Evolutionary conservation across 768 basidiomycete species (phyloP).

Genomic region (Macrocybe gigantea): DNA sequence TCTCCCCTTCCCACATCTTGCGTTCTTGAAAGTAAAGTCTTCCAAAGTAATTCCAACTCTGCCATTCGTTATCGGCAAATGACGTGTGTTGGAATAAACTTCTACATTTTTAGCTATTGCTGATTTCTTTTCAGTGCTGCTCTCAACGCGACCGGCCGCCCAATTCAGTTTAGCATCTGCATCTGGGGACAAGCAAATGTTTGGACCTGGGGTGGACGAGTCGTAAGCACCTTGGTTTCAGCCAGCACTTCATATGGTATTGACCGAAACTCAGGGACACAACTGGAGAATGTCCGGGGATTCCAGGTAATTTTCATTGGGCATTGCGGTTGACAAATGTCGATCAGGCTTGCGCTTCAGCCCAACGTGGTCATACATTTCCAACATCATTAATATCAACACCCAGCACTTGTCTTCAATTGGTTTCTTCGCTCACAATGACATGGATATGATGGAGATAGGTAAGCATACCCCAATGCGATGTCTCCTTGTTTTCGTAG

Average conservation of each 20-base stretch:
- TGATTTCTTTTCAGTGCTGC: constrained; percentile 28
- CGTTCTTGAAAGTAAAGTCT: background rate
- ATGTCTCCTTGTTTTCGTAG: background rate
- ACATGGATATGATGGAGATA: constrained; percentile 57
- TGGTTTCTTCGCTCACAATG: constrained; percentile 46
- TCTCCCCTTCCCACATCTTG: background rate
- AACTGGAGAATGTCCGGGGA: constrained; percentile 51
- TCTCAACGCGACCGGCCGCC: constrained; percentile 34
- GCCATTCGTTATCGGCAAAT: constrained; percentile 51
- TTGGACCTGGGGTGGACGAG: constrained; percentile 54
- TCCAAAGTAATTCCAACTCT: constrained; percentile 46
- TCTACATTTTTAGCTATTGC: background rate
- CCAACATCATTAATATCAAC: constrained; percentile 37
- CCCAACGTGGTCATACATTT: constrained; percentile 45
- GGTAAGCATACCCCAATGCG: constrained; percentile 13
- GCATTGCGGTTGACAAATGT: background rate
- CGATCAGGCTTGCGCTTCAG: constrained; percentile 11
- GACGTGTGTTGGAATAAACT: constrained; percentile 28
- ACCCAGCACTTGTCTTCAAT: constrained; percentile 33
- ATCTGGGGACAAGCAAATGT: constrained; percentile 52
- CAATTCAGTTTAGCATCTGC: constrained; percentile 45
- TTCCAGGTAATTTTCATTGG: constrained; percentile 21
- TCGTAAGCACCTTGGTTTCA: constrained; percentile 22
- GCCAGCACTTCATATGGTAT: background rate
- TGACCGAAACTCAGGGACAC: constrained; percentile 30